phyloP scores from a whole-genome alignment of 768 basidiomycete species.

The Suillus luteus region DNA sequence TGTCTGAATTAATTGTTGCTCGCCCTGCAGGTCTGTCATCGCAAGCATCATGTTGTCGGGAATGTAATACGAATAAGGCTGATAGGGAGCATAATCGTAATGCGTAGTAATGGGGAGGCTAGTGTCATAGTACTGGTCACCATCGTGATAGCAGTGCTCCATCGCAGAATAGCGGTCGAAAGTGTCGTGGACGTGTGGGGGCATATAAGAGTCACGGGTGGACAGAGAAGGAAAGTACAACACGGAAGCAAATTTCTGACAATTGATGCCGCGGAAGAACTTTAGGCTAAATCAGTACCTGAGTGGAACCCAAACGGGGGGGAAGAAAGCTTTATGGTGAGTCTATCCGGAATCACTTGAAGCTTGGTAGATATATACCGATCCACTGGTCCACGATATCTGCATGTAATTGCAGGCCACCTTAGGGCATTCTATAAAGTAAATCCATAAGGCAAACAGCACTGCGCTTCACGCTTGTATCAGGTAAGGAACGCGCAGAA shows the following conservation, averaged over 20 bases:
- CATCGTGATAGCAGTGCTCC: conserved; percentile 10
- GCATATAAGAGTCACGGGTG: conserved; percentile 25
- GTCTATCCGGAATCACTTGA: neutral
- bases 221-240: conserved; percentile 15
- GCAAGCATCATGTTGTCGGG: conserved; percentile 32
- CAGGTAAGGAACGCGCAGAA: conserved; percentile 2
- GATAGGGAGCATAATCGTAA: conserved; percentile 20
- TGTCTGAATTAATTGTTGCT: conserved; percentile 27
- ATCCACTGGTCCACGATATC: neutral
- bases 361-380: conserved; percentile 4
- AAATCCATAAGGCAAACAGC: conserved; percentile 10
- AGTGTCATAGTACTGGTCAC: conserved; percentile 29
- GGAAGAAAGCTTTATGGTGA: neutral
- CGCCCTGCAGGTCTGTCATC: conserved; percentile 30
- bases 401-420: conserved; percentile 2
- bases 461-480: neutral
- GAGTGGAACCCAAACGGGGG: neutral
- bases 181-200: conserved; percentile 26
- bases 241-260: conserved; percentile 25
- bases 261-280: conserved; percentile 11
- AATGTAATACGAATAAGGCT: conserved; percentile 23
- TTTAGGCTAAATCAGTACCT: conserved; percentile 10
- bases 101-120: conserved; percentile 13
- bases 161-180: conserved; percentile 22
- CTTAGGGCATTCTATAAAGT: conserved; percentile 2